A percentile compares a stretch with the other conserved stretches of the same genome.
phyloP scores from a whole-genome alignment of 2,329 filamentous ascomycete species.

The Pestalotiopsis sp. region DNA sequence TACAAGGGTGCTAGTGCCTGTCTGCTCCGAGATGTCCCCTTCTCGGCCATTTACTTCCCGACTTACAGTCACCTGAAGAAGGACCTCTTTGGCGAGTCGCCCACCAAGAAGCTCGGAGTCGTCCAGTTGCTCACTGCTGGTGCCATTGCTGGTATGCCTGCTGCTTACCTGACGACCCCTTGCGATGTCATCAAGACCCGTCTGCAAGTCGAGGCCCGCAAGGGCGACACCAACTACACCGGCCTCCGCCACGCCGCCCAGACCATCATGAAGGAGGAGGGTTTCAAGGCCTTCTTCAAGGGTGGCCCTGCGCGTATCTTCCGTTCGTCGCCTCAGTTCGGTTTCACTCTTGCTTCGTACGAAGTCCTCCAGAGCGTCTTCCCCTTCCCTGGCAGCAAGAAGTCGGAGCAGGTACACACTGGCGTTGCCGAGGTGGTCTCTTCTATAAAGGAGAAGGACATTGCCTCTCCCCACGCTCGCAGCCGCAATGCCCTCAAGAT shows the following conservation, averaged over 20 bases:
- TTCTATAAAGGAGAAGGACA: conserved; percentile 63
- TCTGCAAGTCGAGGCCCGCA: conserved; percentile 94
- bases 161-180: conserved; percentile 92
- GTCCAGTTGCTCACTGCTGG: conserved; percentile 90
- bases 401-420: conserved; percentile 54
- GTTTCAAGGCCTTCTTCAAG: conserved; percentile 97
- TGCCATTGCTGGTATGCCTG: conserved; percentile 91
- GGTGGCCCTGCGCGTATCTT: conserved; percentile 94
- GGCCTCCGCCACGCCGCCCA: conserved; percentile 82
- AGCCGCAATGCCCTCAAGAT: conserved; percentile 94
- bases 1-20: conserved; percentile 98
- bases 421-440: conserved; percentile 67
- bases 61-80: conserved; percentile 93
- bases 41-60: conserved; percentile 99
- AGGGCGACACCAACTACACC: conserved; percentile 88
- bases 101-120: conserved; percentile 84
- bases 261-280: conserved; percentile 88
- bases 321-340: conserved; percentile 94
- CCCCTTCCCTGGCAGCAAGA: conserved; percentile 71
- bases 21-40: conserved; percentile 92
- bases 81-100: conserved; percentile 89
- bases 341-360: conserved; percentile 94
- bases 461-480: conserved; percentile 54
- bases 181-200: conserved; percentile 99
- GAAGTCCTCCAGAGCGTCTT: conserved; percentile 83